phyloP scores from a whole-genome alignment of 2,329 filamentous ascomycete genomes.

The Shiraia sp. region DNA sequence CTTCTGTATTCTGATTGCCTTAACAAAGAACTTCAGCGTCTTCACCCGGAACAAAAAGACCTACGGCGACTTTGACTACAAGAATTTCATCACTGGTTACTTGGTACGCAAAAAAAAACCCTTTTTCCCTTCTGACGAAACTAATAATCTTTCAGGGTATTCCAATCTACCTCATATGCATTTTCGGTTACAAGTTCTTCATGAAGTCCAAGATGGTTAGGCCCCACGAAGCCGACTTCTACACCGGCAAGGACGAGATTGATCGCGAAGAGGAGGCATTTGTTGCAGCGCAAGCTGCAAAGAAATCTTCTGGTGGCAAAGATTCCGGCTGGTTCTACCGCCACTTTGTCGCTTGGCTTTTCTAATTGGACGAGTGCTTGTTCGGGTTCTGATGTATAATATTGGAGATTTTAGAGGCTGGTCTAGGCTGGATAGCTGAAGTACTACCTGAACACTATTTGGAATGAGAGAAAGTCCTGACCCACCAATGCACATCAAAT shows the following conservation, averaged over 20 bases:
- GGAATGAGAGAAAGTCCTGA: no score
- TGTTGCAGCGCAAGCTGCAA: conserved; percentile 58
- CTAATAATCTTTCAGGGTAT: conserved; percentile 75
- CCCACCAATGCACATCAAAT: no score
- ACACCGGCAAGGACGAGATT: conserved; percentile 72
- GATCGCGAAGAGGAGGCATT: conserved; percentile 74
- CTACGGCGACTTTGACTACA: conserved; percentile 67
- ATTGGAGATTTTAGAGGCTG: not conserved
- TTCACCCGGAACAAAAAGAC: conserved; percentile 57
- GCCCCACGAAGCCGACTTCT: conserved; percentile 68
- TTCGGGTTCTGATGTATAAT: conserved; percentile 3
- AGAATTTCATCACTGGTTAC: conserved; percentile 78
- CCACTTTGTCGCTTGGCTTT: conserved; percentile 64
- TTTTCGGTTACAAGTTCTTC: conserved; percentile 58
- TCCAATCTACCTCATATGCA: conserved; percentile 69
- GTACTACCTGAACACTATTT: no score
- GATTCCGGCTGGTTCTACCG: conserved; percentile 59
- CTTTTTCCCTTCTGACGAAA: conserved; percentile 28
- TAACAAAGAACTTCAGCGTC: conserved; percentile 82
- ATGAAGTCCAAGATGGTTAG: conserved; percentile 48
- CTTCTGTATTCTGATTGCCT: conserved; percentile 72
- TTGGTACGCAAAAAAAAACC: conserved; percentile 19
- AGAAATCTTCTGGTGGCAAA: conserved; percentile 38
- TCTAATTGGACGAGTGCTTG: conserved; percentile 46
- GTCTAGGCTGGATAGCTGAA: no score